Conservation (phyloP, 2,329 filamentous ascomycete species). For the Endothia cerciana region DNA sequence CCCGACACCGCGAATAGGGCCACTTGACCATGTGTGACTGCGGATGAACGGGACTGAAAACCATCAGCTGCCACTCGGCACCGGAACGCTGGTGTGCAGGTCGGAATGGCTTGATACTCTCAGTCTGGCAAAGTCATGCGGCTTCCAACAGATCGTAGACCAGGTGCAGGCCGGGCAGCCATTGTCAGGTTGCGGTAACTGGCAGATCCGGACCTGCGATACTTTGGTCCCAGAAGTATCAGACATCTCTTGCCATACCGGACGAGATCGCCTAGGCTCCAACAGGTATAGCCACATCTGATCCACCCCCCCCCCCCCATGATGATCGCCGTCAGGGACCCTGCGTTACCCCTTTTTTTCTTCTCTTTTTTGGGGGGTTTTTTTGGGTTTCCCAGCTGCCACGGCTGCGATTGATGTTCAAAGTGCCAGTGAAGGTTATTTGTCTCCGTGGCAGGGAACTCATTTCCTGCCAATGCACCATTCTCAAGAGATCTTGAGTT, state of each 20-base stretch:
- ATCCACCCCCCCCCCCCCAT: background rate
- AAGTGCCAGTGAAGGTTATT: too few relatives aligned
- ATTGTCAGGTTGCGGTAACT: background rate
- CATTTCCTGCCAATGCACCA: too few relatives aligned
- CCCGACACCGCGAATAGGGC: background rate
- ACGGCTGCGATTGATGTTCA: too few relatives aligned
- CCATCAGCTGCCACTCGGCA: background rate
- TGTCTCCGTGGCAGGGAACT: too few relatives aligned
- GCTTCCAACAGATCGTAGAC: background rate
- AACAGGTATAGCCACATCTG: background rate
- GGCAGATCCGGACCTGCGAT: conserved; percentile 7
- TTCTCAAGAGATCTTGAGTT: too few relatives aligned
- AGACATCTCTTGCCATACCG: background rate
- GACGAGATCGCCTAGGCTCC: too few relatives aligned
- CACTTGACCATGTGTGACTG: background rate
- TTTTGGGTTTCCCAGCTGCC: too few relatives aligned
- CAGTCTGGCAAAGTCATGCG: background rate
- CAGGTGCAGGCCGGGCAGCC: background rate
- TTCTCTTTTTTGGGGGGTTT: too few relatives aligned
- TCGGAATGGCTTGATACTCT: background rate
- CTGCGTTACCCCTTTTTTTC: background rate
- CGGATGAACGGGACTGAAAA: too few relatives aligned
- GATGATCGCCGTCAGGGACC: conserved; percentile 1
- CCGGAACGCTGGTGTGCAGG: background rate
- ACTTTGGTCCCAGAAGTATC: background rate